Conservation (phyloP, 2,329 filamentous ascomycete species). For the Alternaria tenuissima region DNA sequence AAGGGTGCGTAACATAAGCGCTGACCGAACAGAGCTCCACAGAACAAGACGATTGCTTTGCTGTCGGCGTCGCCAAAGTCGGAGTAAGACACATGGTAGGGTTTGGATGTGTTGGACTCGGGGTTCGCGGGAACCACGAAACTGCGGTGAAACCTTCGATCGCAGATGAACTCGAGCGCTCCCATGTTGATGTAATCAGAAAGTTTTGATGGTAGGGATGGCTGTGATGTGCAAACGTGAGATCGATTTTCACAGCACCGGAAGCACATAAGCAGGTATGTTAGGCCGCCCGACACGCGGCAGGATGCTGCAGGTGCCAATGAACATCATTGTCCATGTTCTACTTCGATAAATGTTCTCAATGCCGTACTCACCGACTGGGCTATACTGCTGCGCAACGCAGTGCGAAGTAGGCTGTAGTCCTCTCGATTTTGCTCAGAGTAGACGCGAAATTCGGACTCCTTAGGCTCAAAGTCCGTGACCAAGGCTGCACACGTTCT, state of each 20-base stretch:
- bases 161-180: constrained; percentile 40
- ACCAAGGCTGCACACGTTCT: neutral
- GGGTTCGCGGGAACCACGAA: constrained; percentile 35
- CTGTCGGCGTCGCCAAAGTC: constrained; percentile 41
- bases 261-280: neutral
- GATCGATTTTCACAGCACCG: neutral
- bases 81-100: constrained; percentile 39
- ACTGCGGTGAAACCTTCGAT: constrained; percentile 37
- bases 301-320: neutral
- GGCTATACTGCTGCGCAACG: neutral
- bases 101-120: constrained; percentile 22
- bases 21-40: constrained; percentile 38
- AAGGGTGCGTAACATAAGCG: constrained; percentile 37
- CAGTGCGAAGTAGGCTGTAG: neutral
- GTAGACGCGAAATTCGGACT: neutral
- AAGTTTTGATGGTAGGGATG: neutral
- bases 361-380: neutral
- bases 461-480: neutral
- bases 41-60: constrained; percentile 41
- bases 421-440: neutral
- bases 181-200: constrained; percentile 18
- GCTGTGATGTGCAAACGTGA: neutral
- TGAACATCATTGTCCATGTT: neutral
- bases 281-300: constrained; percentile 2
- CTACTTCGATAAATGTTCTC: neutral